Base-by-base conservation (phyloP, 352 stramenopile species). In the Globisporangium nodosum region DNA sequence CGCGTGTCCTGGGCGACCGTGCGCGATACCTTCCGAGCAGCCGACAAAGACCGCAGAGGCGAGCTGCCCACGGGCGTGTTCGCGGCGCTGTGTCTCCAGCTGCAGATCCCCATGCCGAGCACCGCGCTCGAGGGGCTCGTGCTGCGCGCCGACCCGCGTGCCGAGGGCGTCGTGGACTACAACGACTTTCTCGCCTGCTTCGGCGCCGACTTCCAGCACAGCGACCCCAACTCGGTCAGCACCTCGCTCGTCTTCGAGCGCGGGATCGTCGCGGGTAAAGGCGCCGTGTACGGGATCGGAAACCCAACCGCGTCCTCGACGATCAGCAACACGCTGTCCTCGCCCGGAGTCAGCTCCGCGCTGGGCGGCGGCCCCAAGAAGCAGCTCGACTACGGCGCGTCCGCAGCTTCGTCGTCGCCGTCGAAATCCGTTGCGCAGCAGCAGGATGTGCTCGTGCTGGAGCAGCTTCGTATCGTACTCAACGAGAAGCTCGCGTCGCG, bases 121-220 rank as follows among this genome's bases (percentile, higher is more conserved):
- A 43, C 60, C 11, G 63, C 78, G 5, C 69, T 90, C 40, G 60
- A 82, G 24, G 70, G 72, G 7, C 75, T 86, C 42, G 64, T 74
- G 45, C 52, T 86, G 21, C 66, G 60, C 5, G 21, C 46, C 3
- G 69, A 64, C 54, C 56, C 60, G 60, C 21, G 56, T 35, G 24
- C 45, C 42, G 24, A 63, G 12, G 51, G 65, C 11, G 53, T 61
- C 8, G 69, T 91, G 30, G 76, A 91, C 60, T 89, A 88, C 56
- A 74, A 69, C 55, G 73, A 82, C 18, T 91, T 91, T 45, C 66
- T 91, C 1, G 61, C 74, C 3, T 67, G 81, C 16, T 91, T 87
- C 60, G 75, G 81, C 46, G 73, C 59, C 15, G 73, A 68, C 18
- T 91, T 91, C 52, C 77, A 83, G 56, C 76, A 85, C 50, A 73